Evolutionary conservation across 1,284 basidiomycete species (phyloP), one percentile per base, ranked within the genome.

Genomic region (Fomitiporia mediterranea): DNA sequence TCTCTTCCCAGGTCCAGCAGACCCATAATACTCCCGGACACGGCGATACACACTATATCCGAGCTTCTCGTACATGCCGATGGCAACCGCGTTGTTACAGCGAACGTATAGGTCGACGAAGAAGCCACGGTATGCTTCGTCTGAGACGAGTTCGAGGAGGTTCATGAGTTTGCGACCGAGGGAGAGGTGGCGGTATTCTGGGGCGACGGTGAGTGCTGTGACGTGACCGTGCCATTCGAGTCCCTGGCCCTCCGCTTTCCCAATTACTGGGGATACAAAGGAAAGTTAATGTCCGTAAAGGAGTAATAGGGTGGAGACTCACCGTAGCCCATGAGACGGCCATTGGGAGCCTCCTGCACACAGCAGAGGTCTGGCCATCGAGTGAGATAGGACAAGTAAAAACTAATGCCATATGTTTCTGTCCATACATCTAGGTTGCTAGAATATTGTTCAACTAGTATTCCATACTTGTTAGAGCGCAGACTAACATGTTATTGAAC

Each of bases 391-490:
- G 74, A 83, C 42, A 96, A 74, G 69, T 96, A 96, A 70, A 95
- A 96, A 27, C 79, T 80, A 64, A 91, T 85, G 46, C 85, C 85
- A 69, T 94, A 96, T 89, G 94, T 96, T 73, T 96, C 94, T 46
- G 93, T 96, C 90, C 91, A 96, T 53, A 94, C 77, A 69, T 96
- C 93, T 66, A 95, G 74, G 69, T 96, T 96, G 59, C 94, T 94
- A 34, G 21, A 3, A 38, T 53, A 25, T 34, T 27, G 4, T 25
- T 43, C 21, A 2, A 15, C 7, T 15, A 8, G 6, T 30, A 4
- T 27, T 25, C 9, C 2, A 17, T 32, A 30, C 17, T 34, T 2
- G 19, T n/a, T 30, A n/a, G 11, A n/a, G 27, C 32, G 23, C 15
- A 52, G 25, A 69, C 78, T 62, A 63, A 89, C 90, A 91, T 79